phyloP scores from a whole-genome alignment of 371 early-diverging fungal genomes.

The Cladochytrium tenue region DNA sequence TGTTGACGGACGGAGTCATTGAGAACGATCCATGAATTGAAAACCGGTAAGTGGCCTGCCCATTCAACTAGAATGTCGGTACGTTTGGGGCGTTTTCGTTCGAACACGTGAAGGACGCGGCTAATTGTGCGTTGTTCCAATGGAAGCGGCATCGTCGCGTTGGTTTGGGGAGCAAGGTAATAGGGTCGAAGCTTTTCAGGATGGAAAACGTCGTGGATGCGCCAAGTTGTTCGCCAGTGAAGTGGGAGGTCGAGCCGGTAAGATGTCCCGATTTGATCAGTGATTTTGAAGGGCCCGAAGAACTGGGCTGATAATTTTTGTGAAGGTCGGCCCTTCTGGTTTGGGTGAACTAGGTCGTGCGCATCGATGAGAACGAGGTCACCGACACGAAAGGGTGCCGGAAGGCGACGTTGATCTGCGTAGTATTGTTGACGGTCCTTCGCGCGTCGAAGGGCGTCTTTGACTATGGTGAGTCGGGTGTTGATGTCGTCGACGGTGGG shows the following conservation, averaged over 20 bases:
- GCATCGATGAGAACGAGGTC: constrained; percentile 18
- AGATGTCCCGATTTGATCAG: constrained; percentile 9
- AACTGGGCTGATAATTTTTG: constrained; percentile 11
- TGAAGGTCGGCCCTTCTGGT: constrained; percentile 2
- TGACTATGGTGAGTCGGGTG: constrained; percentile 11
- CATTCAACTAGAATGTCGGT: too few species aligned
- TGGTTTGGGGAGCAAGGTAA: constrained; percentile 2
- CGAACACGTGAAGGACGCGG: too few species aligned
- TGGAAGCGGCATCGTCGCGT: too few species aligned
- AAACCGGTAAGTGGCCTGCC: too few species aligned
- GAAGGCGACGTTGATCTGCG: constrained; percentile 13
- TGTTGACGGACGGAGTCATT: too few species aligned
- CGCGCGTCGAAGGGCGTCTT: constrained; percentile 11
- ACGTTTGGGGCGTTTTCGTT: too few species aligned
- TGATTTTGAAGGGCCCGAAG: constrained; percentile 18
- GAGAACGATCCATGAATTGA: too few species aligned
- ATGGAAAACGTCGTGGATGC: constrained; percentile 19
- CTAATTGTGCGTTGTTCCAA: too few species aligned
- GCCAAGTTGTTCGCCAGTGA: constrained; percentile 6
- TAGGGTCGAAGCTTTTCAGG: constrained; percentile 13
- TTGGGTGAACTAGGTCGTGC: constrained; percentile 13
- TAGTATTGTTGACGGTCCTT: constrained; percentile 7
- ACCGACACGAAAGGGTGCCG: constrained; percentile 11
- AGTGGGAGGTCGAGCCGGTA: constrained; percentile 15
- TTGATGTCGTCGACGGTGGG: not conserved